Conservation (phyloP, 2,329 filamentous ascomycete genomes). For the Alternaria gaisen region DNA sequence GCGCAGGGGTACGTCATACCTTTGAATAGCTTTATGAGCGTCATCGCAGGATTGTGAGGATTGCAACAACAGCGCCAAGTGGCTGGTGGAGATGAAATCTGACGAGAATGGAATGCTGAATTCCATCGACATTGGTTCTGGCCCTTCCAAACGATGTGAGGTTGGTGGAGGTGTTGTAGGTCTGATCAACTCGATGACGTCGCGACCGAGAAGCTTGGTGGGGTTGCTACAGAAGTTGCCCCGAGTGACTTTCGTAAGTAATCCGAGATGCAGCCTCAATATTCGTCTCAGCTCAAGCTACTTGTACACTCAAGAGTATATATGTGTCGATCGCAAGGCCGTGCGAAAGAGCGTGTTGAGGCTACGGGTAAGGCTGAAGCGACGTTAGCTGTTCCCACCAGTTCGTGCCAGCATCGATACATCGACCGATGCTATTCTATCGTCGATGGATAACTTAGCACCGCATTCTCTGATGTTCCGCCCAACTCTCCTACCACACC, state of each 20-base stretch:
- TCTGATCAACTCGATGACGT: background rate
- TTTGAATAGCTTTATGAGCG: slow-evolving; percentile 21
- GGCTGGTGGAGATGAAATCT: background rate
- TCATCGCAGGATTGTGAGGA: slow-evolving; percentile 18
- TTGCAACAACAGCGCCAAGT: background rate
- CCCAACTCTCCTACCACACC: background rate
- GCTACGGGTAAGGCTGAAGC: slow-evolving; percentile 18
- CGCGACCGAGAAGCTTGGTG: background rate
- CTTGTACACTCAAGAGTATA: background rate
- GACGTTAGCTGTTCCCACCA: slow-evolving; percentile 11
- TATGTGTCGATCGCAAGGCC: slow-evolving; percentile 2
- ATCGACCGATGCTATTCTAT: slow-evolving; percentile 9
- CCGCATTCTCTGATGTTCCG: slow-evolving; percentile 4
- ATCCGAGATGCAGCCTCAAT: background rate
- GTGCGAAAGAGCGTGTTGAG: background rate
- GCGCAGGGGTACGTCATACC: slow-evolving; percentile 29
- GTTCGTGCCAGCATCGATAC: slow-evolving; percentile 7
- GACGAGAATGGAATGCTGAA: slow-evolving; percentile 1
- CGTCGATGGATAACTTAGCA: slow-evolving; percentile 1
- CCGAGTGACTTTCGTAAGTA: background rate
- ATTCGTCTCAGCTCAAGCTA: background rate
- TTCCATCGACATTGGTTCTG: background rate
- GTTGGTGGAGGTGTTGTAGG: background rate
- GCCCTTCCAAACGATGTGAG: background rate
- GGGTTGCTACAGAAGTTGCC: background rate